Evolutionary conservation across 164 flowering plant species (phyloP).

Genomic region (Brasenia schreberi): DNA sequence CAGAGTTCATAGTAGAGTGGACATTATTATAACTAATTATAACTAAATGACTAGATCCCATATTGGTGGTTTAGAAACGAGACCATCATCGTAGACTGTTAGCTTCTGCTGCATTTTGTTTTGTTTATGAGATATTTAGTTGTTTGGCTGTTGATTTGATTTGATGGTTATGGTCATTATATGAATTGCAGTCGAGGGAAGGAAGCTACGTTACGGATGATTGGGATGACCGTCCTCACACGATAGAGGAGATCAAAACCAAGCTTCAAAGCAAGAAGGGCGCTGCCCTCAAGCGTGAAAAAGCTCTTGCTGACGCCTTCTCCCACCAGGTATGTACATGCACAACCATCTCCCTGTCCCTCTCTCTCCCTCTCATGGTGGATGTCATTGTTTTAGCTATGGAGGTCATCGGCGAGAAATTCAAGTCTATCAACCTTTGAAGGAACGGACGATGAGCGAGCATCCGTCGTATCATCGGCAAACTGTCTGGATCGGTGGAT

Average conservation of each 20-base stretch:
- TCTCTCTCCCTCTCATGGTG: no score
- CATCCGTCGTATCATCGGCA: not conserved
- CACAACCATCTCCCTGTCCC: no score
- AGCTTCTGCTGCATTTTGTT: no score
- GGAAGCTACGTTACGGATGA: constrained; percentile 62
- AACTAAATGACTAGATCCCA: no score
- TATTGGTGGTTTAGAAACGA: no score
- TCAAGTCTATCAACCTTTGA: constrained; percentile 28
- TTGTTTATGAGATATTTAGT: no score
- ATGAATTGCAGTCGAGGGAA: constrained; percentile 23
- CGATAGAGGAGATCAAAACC: constrained; percentile 68
- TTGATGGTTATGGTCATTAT: no score
- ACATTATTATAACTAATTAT: no score
- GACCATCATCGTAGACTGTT: no score
- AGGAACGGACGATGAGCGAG: constrained; percentile 33
- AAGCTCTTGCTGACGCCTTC: constrained; percentile 46
- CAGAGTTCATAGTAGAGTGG: no score
- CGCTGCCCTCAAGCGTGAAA: constrained; percentile 52
- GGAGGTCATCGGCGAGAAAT: not conserved
- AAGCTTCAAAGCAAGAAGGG: constrained; percentile 57
- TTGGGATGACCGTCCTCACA: constrained; percentile 66
- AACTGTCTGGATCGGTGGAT: constrained; percentile 72
- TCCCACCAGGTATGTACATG: constrained; percentile 52
- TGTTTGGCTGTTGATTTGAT: no score
- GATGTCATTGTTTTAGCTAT: not conserved